Evolutionary conservation across 257 asterid species (phyloP), one percentile per base, ranked within the genome.

Genomic region (Solanum tacnaense): DNA sequence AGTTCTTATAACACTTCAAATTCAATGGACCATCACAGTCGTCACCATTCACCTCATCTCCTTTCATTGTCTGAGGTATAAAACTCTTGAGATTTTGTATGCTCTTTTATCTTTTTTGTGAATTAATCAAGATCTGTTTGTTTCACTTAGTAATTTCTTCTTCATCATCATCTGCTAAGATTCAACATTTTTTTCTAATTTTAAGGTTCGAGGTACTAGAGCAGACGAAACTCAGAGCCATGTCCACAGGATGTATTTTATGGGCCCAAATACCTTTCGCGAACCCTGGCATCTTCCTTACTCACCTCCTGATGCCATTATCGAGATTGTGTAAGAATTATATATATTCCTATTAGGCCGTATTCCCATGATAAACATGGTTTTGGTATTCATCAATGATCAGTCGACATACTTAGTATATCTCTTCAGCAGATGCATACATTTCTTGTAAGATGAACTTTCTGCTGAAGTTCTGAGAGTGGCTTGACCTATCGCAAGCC

Each of bases 271-370:
- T 92, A 94, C 99, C 76, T 96, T 96, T 91, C 92, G 99, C 88
- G 99, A 94, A 93, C 99, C 99, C 86, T 96, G 99, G 98, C 99
- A 96, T 92, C 98, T 96, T 91, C 96, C 98, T 73, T 96, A 95
- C 92, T 95, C 98, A 86, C 99, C 98, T 87, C 95, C 98, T 39
- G 86, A 92, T 87, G 97, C 98, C 84, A 95, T 96, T 91, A 90
- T 94, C 89, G 96, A 93, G 94, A 96, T 96, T 36, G 99, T 96
- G 99, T 96, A 96, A 94, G 97, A 85, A 88, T 34, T 67, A 62
- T 67, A 76, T 60, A n/a, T 89, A 70, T 71, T 81, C 41, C 20
- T 85, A 85, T 86, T 20, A 71, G 65, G 84, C 71, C 35, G 13
- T 60, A 34, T 87, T 83, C 62, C 27, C 27, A 27, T 27, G 39